A percentile compares a stretch with the other conserved stretches of the same genome.
Conservation (phyloP, 225 moss, liverwort and hornwort genomes). For the Sphagnum contortum region DNA sequence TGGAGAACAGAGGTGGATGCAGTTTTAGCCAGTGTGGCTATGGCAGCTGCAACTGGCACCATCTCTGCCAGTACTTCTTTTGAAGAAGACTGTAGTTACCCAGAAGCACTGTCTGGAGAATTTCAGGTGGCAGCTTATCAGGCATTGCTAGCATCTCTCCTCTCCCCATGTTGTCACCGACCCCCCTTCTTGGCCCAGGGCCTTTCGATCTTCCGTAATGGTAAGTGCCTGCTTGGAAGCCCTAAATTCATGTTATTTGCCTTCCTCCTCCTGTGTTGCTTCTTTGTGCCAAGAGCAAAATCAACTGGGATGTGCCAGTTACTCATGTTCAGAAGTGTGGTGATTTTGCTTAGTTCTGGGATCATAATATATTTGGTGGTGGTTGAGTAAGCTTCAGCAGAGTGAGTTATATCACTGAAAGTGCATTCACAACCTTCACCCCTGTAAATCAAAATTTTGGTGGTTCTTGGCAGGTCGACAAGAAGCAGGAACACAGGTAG, state of each 20-base stretch:
- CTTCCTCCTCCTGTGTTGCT: no score
- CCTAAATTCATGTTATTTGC: no score
- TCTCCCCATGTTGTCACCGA: conserved; percentile 95
- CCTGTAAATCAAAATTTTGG: no score
- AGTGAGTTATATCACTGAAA: no score
- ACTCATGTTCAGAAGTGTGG: no score
- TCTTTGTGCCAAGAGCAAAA: no score
- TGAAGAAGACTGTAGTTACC: conserved; percentile 66
- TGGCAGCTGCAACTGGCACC: conserved; percentile 74
- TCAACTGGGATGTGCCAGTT: no score
- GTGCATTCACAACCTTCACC: no score
- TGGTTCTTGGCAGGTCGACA: conserved; percentile 69
- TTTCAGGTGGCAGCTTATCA: conserved; percentile 94
- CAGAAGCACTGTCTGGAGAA: conserved; percentile 57
- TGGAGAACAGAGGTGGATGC: conserved; percentile 96
- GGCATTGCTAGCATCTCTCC: conserved; percentile 82
- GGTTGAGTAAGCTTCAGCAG: no score
- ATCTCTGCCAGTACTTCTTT: conserved; percentile 45
- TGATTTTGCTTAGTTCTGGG: no score
- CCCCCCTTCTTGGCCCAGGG: conserved; percentile 95
- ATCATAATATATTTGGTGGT: no score
- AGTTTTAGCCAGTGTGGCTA: conserved; percentile 81
- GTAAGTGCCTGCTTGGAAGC: conserved; percentile 16
- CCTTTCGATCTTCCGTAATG: conserved; percentile 80
- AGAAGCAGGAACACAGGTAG: conserved; percentile 91